Percentiles rank a stretch among this genome's conserved stretches.
Conservation (phyloP, 331 rosid species). For the Cydonia oblonga region DNA sequence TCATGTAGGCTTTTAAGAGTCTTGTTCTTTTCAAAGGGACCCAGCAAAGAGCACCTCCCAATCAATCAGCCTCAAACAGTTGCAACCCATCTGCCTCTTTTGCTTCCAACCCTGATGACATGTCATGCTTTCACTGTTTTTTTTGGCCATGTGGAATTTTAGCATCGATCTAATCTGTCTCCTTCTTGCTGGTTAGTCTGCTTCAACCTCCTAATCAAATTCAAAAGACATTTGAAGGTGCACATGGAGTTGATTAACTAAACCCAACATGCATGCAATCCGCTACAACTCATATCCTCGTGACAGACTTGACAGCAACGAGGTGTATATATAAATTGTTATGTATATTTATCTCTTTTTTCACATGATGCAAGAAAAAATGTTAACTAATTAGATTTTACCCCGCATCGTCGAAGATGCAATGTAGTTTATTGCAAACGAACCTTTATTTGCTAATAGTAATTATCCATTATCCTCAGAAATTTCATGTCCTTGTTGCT, state of each 20-base stretch:
- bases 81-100: background rate
- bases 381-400: too few relatives aligned
- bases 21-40: conserved; percentile 40
- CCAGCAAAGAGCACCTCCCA: conserved; percentile 2
- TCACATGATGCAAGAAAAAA: background rate
- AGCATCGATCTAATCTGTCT: conserved; percentile 15
- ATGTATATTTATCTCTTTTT: background rate
- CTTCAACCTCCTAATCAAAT: background rate
- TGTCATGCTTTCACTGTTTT: too few relatives aligned
- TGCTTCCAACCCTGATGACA: too few relatives aligned
- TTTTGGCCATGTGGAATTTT: conserved; percentile 26
- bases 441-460: background rate
- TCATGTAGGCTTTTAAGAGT: conserved; percentile 19
- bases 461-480: too few relatives aligned
- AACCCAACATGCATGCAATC: background rate
- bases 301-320: background rate
- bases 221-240: background rate
- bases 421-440: background rate
- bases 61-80: background rate
- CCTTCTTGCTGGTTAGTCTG: background rate
- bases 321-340: too few relatives aligned
- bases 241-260: background rate
- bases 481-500: background rate
- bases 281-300: background rate
- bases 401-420: background rate